Evolutionary conservation across 345 rosid species (phyloP).

Genomic region (Melaleuca quinquenervia): DNA sequence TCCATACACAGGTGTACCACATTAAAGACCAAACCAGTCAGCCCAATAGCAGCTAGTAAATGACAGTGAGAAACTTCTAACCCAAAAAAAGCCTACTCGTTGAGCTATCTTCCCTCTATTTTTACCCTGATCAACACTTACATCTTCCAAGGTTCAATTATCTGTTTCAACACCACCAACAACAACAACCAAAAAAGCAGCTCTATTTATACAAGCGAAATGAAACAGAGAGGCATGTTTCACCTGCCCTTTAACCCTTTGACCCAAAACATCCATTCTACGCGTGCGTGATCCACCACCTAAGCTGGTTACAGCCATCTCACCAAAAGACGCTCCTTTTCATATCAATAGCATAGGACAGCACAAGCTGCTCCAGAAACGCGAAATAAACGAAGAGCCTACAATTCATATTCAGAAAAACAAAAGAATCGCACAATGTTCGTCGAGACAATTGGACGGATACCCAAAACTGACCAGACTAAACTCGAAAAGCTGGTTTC

Average conservation of each 20-base stretch:
- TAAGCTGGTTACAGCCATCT: not conserved
- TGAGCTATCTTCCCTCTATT: not conserved
- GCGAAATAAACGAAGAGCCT: not conserved
- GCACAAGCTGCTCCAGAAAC: not conserved
- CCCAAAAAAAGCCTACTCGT: not conserved
- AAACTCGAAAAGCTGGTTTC: not conserved
- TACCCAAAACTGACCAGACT: not conserved
- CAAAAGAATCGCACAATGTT: not conserved
- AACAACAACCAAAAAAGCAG: not conserved
- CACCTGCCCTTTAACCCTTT: not conserved
- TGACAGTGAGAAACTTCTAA: not conserved
- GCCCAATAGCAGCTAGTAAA: not conserved
- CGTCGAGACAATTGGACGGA: not conserved
- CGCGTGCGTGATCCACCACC: not conserved
- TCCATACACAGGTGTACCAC: not conserved
- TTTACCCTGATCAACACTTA: not conserved
- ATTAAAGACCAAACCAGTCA: not conserved
- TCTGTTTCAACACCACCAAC: not conserved
- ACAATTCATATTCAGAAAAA: not conserved
- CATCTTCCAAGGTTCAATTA: not conserved
- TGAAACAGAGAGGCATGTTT: not conserved
- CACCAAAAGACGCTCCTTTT: not conserved
- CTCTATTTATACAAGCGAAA: not conserved
- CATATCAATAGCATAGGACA: not conserved
- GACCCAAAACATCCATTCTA: not conserved